A percentile compares a stretch with the other conserved stretches of the same genome.
Conservation (phyloP, 441 rosid species). For the Hypseocharis bilobata region DNA sequence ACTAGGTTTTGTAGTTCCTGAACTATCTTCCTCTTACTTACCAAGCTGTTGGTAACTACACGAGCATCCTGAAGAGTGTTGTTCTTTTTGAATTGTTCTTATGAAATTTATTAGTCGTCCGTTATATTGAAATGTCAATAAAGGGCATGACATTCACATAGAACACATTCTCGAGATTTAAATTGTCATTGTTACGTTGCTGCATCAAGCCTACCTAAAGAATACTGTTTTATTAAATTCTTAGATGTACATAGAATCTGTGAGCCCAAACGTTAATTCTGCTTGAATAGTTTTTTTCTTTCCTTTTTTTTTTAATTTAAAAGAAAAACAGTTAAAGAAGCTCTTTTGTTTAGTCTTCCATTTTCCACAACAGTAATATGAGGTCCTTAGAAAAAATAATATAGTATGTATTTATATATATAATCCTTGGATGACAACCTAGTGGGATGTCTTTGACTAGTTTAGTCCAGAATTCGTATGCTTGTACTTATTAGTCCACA, state of each 20-base stretch:
- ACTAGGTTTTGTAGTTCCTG: background rate
- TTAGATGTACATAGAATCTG: too few species aligned
- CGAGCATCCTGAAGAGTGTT: background rate
- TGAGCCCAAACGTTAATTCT: too few species aligned
- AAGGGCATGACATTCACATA: background rate
- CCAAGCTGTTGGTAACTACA: background rate
- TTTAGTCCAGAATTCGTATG: background rate
- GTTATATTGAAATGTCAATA: background rate
- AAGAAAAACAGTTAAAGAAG: too few species aligned
- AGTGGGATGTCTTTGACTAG: background rate
- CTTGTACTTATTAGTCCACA: background rate
- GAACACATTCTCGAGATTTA: too few species aligned
- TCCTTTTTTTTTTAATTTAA: too few species aligned
- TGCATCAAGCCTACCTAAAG: too few species aligned
- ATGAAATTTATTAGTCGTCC: background rate
- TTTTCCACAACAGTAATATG: background rate
- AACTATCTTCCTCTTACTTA: background rate
- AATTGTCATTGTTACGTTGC: too few species aligned
- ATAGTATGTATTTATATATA: too few species aligned
- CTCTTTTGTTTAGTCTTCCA: background rate
- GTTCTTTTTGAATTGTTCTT: background rate
- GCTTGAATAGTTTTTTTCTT: too few species aligned
- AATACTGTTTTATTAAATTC: too few species aligned
- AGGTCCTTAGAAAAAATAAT: too few species aligned
- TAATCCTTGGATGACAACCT: background rate